Base-by-base conservation (phyloP, 2,329 filamentous ascomycete genomes). In the Taxawa tesnikishii region DNA sequence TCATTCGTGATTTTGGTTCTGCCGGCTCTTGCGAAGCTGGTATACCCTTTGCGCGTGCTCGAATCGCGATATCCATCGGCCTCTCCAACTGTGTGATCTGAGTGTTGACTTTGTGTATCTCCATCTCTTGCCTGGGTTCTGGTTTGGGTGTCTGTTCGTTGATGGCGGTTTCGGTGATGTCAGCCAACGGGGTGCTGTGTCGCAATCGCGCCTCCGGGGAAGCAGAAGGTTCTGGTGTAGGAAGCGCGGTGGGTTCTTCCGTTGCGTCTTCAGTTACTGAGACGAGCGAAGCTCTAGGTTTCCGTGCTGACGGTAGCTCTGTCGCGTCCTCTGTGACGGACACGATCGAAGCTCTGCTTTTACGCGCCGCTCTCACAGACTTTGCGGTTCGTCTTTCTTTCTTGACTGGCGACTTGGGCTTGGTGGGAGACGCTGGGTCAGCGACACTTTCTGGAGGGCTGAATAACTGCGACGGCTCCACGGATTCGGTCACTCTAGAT, bases 11-110 rank as follows among this genome's bases (percentile, higher is more conserved):
- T 54, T 87, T 93, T 2, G 85, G 82, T 1, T 71, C 76, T 1
- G 70, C 73, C 15, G 83, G 75, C 53, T 93, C 82, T 26, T 83
- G 73, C n/a, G 75, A 60, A 0, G 72, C 69, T 5, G 67, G 59
- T 15, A 75, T 55, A 3, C 56, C 65, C 2, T 73, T 68, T 19
- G 79, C 80, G 38, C 87, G 77, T 29, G 85, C 83, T 58, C 92
- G 88, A 37, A 93, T 66, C 29, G 93, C 76, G 44, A 96, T 94
- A 48, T 94, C 88, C 79, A 94, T 87, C 0, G 88, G 88, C 53
- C 75, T 83, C 50, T 94, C 85, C 43, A 94, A 59, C 36, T 83
- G 66, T 1, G 83, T 82, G 44, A 83, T 73, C 59, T 83, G 75
- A 2, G 83, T 67, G 43, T 78, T 82, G 48, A 88, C 72, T 24